Evolutionary conservation across 257 asterid genomes (phyloP).

Genomic region (Nicotiana undulata): DNA sequence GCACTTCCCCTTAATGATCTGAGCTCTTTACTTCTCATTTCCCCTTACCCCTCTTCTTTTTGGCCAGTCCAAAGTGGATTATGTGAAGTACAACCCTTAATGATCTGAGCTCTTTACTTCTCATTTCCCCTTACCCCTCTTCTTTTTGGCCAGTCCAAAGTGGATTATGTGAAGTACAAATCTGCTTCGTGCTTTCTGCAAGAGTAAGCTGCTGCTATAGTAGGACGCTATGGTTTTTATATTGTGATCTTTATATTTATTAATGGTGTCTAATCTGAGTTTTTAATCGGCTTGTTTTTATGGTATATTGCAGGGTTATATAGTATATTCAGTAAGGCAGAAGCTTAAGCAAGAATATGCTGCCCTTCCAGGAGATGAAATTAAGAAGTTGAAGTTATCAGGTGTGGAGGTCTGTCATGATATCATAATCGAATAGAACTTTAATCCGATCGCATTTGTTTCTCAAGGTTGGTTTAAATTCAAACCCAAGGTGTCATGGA

Average conservation of each 20-base stretch:
- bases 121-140: background rate
- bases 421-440: background rate
- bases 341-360: slow-evolving; percentile 73
- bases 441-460: background rate
- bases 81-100: background rate
- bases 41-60: background rate
- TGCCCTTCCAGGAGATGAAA: slow-evolving; percentile 64
- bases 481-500: background rate
- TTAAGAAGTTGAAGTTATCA: slow-evolving; percentile 63
- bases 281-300: background rate
- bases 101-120: background rate
- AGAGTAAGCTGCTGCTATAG: background rate
- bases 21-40: background rate
- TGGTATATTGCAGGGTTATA: slow-evolving; percentile 54
- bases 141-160: background rate
- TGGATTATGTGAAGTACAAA: background rate
- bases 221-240: background rate
- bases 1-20: background rate
- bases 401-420: slow-evolving; percentile 67
- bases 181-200: background rate
- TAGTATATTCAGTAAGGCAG: slow-evolving; percentile 68
- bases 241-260: background rate
- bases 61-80: background rate
- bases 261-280: background rate
- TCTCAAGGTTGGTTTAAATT: background rate